Evolutionary conservation across 257 asterid species (phyloP).

Genomic region (Solanum corneliomulleri): DNA sequence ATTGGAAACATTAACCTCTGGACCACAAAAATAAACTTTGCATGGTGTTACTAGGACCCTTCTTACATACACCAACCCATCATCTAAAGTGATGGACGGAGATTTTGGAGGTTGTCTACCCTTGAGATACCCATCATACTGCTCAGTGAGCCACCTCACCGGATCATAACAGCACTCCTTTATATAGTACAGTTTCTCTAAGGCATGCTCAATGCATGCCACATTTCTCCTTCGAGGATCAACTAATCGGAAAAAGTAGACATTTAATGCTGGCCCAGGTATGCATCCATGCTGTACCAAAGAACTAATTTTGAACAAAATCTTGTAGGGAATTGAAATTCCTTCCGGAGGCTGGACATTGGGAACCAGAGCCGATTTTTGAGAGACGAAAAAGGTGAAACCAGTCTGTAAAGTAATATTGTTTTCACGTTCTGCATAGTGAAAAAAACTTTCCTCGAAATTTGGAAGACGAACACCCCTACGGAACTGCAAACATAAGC

Average conservation of each 20-base stretch:
- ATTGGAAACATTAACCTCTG: constrained; percentile 73
- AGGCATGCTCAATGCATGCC: constrained; percentile 51
- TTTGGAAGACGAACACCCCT: constrained; percentile 42
- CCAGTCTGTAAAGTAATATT: constrained; percentile 27
- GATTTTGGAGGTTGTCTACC: constrained; percentile 37
- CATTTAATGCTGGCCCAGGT: constrained; percentile 56
- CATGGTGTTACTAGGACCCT: constrained; percentile 87
- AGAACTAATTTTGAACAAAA: constrained; percentile 52
- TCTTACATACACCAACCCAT: constrained; percentile 64
- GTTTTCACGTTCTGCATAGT: constrained; percentile 37
- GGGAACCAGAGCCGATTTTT: constrained; percentile 47
- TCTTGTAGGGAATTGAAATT: constrained; percentile 33
- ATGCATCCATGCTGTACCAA: constrained; percentile 80
- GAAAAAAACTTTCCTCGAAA: constrained; percentile 36
- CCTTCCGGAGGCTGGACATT: constrained; percentile 44
- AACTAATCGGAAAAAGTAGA: constrained; percentile 34
- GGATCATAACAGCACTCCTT: constrained; percentile 91
- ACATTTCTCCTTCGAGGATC: constrained; percentile 26
- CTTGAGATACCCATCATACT: constrained; percentile 28
- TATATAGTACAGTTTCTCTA: constrained; percentile 39
- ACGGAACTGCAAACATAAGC: constrained; percentile 64
- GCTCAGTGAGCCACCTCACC: constrained; percentile 46
- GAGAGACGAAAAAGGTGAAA: constrained; percentile 22
- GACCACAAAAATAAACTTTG: constrained; percentile 72
- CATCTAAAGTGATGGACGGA: constrained; percentile 50